Conservation (phyloP, 371 early-diverging fungal species). For the Mucor circinelloides region DNA sequence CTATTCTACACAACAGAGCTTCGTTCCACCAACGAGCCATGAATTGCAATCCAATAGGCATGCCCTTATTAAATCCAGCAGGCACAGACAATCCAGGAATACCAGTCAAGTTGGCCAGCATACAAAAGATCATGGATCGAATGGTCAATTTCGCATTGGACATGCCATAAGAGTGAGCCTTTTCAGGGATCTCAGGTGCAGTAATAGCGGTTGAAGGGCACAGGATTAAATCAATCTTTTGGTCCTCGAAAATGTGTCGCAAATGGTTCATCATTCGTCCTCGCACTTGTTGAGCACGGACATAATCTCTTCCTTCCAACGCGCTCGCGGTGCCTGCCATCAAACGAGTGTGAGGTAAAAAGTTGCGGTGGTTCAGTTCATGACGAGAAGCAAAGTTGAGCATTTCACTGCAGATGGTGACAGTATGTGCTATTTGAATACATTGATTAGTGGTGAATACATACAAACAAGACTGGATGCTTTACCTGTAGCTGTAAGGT, state of each 20-base stretch:
- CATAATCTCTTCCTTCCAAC: conserved; percentile 46
- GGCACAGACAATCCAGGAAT: conserved; percentile 71
- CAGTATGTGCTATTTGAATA: conserved; percentile 55
- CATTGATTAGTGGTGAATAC: neutral
- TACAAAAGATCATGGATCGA: conserved; percentile 61
- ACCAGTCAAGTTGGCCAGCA: conserved; percentile 71
- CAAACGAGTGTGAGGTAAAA: conserved; percentile 43
- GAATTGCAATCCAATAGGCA: conserved; percentile 75
- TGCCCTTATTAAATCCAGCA: conserved; percentile 58
- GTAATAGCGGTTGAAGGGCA: conserved; percentile 65
- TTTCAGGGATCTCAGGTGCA: conserved; percentile 58
- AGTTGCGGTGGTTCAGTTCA: conserved; percentile 11
- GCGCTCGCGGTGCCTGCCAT: conserved; percentile 22
- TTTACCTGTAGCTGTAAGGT: conserved; percentile 43
- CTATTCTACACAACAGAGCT: conserved; percentile 60
- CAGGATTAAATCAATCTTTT: conserved; percentile 53
- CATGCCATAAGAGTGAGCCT: conserved; percentile 54
- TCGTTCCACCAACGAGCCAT: conserved; percentile 77
- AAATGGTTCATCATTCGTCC: conserved; percentile 61
- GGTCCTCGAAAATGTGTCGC: conserved; percentile 45
- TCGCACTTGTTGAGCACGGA: conserved; percentile 61
- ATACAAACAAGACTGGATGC: neutral
- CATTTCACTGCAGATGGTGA: conserved; percentile 72
- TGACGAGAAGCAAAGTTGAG: conserved; percentile 35
- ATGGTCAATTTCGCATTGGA: conserved; percentile 51